phyloP scores from a whole-genome alignment of 163 green algal species.

The Chlamydomonas reinhardtii region DNA sequence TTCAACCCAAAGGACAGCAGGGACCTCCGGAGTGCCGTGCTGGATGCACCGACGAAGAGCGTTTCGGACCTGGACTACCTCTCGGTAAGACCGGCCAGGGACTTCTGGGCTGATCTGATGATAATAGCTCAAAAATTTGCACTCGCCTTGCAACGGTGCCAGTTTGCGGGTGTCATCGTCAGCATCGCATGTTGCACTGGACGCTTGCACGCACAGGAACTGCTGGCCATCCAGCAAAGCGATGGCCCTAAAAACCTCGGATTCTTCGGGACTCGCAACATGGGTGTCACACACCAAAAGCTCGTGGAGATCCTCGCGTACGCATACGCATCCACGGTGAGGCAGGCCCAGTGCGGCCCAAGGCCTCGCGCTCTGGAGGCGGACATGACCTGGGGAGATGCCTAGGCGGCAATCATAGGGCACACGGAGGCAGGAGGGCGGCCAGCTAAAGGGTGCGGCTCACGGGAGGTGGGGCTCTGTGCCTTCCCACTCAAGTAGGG shows the following conservation, averaged over 20 bases:
- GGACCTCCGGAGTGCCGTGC: conserved; percentile 40
- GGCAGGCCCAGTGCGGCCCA: no score
- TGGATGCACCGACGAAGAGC: conserved; percentile 47
- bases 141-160: neutral
- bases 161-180: no score
- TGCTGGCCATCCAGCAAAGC: conserved; percentile 96
- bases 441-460: no score
- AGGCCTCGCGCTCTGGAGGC: no score
- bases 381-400: no score
- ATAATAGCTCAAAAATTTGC: neutral
- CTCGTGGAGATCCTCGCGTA: conserved; percentile 98
- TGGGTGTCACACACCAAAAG: conserved; percentile 97
- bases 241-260: conserved; percentile 92
- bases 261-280: conserved; percentile 99
- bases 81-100: conserved; percentile 49
- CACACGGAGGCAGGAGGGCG: no score
- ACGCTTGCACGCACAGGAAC: conserved; percentile 80
- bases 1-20: conserved; percentile 43
- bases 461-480: no score
- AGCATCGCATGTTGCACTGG: neutral
- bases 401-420: no score
- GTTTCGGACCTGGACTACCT: conserved; percentile 71
- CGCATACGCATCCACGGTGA: conserved; percentile 95
- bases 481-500: no score
- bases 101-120: neutral